Base-by-base conservation (phyloP, 768 basidiomycete genomes). In the Auriscalpium vulgare region DNA sequence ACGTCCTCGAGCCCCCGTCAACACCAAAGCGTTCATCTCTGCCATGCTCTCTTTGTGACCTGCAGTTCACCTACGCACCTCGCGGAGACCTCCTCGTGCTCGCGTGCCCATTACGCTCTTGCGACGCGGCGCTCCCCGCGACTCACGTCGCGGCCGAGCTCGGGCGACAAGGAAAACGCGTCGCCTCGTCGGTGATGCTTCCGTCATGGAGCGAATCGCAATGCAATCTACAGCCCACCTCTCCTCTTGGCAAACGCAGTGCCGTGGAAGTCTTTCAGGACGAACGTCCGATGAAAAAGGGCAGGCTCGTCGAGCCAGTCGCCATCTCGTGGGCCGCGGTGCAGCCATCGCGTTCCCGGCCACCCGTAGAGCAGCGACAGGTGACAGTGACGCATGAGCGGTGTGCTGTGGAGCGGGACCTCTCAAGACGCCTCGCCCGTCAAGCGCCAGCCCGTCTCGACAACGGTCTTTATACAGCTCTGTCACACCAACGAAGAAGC, bases 81-180 rank as follows among this genome's bases (percentile, higher is more conserved):
- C 55, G 45, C 57, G 51, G 37, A 49, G 38, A 47, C 55, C 11
- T 57, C 61, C 51, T 55, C 37, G 34, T 50, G 37, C 62, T n/a
- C 54, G 57, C 44, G 53, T 56, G 19, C 53, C 43, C 10, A 10
- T 51, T 0, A 36, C 51, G 1, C 44, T 3, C 61, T 59, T 9
- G 48, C 53, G 48, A 66, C 63, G 4, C 62, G 43, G 21, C 57
- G 59, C 16, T 48, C 50, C 8, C 60, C 51, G 21, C 56, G 53
- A 60, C 63, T 3, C 63, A 7, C 48, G 56, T 5, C 61, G 58
- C 10, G 74, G 67, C 71, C 58, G 51, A 67, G 64, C 14, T 61
- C 62, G 8, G 65, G 63, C 0, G 69, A 84, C 66, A 88, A 88
- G 69, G 87, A 89, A 65, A 88, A 88, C 62, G 56, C 67, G 36